phyloP scores from a whole-genome alignment of 2,329 filamentous ascomycete species.

The Zasmidium citrigriseum region DNA sequence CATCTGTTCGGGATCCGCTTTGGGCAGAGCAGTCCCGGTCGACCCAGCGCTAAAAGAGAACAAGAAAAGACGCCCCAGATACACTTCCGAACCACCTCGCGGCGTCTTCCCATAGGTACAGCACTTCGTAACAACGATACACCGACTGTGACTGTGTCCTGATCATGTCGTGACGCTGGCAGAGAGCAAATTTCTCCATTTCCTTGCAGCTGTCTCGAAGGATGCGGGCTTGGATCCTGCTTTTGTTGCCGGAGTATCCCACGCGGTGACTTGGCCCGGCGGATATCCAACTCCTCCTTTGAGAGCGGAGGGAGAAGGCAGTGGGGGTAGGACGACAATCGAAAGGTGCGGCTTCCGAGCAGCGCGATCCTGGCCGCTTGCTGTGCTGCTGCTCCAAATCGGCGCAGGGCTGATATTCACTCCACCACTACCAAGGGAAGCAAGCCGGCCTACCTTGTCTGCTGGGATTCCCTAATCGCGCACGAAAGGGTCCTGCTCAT shows the following conservation, averaged over 20 bases:
- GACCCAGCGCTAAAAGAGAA: not conserved
- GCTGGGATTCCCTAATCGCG: not conserved
- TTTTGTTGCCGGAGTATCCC: not conserved
- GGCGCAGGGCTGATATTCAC: conserved; percentile 5
- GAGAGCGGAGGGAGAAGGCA: too few relatives aligned
- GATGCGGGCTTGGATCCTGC: not conserved
- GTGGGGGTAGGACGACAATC: too few relatives aligned
- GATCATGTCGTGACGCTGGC: not conserved
- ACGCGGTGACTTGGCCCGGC: not conserved
- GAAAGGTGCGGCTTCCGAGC: too few relatives aligned
- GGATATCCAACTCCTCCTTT: too few relatives aligned
- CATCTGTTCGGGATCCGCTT: not conserved
- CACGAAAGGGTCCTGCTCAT: not conserved
- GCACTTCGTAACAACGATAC: not conserved
- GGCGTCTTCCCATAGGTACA: not conserved
- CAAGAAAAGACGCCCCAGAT: too few relatives aligned
- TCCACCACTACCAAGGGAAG: not conserved
- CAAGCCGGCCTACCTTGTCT: not conserved
- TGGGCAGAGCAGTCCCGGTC: not conserved
- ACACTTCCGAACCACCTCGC: too few relatives aligned
- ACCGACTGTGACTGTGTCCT: not conserved
- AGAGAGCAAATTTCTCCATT: not conserved
- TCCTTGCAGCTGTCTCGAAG: not conserved
- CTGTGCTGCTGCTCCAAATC: not conserved
- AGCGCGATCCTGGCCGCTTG: not conserved